Evolutionary conservation across 305 asterid species (phyloP).

Genomic region (Solanum hybrid): DNA sequence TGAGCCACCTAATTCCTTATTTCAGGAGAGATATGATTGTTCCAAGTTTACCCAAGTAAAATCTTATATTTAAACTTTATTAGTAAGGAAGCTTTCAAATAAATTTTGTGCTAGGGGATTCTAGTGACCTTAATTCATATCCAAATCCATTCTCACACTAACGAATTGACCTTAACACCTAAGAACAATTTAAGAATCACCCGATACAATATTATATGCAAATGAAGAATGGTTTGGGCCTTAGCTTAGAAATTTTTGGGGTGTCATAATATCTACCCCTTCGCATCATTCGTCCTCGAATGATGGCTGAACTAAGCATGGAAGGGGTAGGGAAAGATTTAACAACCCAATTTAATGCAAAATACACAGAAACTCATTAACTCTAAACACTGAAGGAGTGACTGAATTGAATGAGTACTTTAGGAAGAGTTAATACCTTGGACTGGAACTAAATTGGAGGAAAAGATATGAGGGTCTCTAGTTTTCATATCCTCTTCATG

Average conservation of each 20-base stretch:
- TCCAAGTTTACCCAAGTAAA: not conserved
- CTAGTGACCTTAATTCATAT: not conserved
- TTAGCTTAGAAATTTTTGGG: not conserved
- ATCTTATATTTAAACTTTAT: not conserved
- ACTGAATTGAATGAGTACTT: not conserved
- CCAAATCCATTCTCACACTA: not conserved
- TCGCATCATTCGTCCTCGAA: not conserved
- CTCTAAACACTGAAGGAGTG: not conserved
- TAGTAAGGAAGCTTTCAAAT: not conserved
- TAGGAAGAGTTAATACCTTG: not conserved
- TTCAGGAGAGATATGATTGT: not conserved
- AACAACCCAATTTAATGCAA: not conserved
- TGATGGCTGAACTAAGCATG: not conserved
- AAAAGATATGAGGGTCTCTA: not conserved
- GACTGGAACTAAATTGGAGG: not conserved
- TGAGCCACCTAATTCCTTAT: not conserved
- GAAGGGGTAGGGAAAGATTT: not conserved
- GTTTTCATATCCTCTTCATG: not conserved
- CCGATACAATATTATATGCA: not conserved
- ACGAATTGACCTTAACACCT: not conserved
- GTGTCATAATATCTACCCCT: not conserved
- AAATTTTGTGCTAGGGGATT: not conserved
- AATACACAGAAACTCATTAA: not conserved
- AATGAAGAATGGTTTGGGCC: not conserved
- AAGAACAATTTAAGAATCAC: not conserved